Conservation (phyloP, 2,329 filamentous ascomycete genomes). For the Botrytis cinerea region DNA sequence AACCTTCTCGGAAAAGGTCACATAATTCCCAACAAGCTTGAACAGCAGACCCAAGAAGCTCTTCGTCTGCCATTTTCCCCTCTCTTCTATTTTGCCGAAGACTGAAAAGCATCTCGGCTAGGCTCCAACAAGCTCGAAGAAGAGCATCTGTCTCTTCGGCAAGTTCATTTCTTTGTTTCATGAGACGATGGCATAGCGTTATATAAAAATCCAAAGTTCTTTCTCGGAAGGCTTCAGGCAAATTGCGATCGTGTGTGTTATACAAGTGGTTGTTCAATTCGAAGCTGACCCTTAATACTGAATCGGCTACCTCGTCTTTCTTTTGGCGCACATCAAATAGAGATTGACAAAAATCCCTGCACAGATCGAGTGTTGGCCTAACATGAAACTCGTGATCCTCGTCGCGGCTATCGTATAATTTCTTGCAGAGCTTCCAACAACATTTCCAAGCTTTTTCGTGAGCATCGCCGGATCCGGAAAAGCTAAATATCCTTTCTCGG, state of each 20-base stretch:
- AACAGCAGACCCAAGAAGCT: slow-evolving; percentile 81
- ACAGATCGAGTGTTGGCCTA: slow-evolving; percentile 77
- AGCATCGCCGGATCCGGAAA: slow-evolving; percentile 70
- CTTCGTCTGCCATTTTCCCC: slow-evolving; percentile 72
- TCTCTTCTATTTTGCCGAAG: slow-evolving; percentile 80
- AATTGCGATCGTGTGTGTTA: slow-evolving; percentile 81
- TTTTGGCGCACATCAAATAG: slow-evolving; percentile 83
- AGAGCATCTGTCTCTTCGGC: slow-evolving; percentile 82
- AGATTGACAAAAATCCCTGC: slow-evolving; percentile 87
- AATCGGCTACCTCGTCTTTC: slow-evolving; percentile 78
- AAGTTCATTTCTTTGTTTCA: slow-evolving; percentile 84
- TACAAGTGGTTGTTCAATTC: slow-evolving; percentile 95
- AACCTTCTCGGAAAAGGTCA: slow-evolving; percentile 88
- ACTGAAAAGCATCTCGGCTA: slow-evolving; percentile 92
- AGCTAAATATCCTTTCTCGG: slow-evolving; percentile 75
- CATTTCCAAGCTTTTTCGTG: slow-evolving; percentile 91
- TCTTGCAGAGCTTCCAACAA: slow-evolving; percentile 91
- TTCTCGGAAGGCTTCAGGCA: slow-evolving; percentile 86
- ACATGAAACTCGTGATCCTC: slow-evolving; percentile 69
- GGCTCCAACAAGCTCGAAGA: slow-evolving; percentile 81
- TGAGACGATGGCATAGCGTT: slow-evolving; percentile 89
- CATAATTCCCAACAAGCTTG: slow-evolving; percentile 95
- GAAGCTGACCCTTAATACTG: slow-evolving; percentile 86
- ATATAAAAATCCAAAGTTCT: slow-evolving; percentile 93
- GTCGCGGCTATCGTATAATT: slow-evolving; percentile 79